phyloP scores from a whole-genome alignment of 257 asterid species.

The Craterostigma plantagineum region DNA sequence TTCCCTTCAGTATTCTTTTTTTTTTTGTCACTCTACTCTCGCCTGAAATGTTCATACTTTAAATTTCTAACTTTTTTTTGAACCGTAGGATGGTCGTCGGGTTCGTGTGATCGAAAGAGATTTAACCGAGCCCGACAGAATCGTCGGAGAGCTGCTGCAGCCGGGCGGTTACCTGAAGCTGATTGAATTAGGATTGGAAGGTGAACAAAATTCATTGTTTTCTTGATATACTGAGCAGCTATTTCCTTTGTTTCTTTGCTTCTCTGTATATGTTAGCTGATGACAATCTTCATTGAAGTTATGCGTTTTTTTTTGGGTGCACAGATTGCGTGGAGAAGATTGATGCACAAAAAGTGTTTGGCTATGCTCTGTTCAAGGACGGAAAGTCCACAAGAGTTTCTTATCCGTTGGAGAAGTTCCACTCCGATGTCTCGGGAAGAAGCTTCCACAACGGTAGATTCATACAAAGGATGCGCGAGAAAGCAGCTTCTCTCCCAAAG shows the following conservation, averaged over 20 bases:
- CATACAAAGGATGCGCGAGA: constrained; percentile 74
- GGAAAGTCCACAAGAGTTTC: constrained; percentile 67
- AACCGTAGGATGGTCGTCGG: constrained; percentile 54
- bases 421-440: constrained; percentile 74
- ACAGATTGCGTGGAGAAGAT: constrained; percentile 75
- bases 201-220: constrained; percentile 15
- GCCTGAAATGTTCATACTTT: too few relatives aligned
- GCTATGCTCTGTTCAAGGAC: constrained; percentile 85
- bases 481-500: constrained; percentile 82
- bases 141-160: constrained; percentile 88
- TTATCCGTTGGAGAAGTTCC: constrained; percentile 73
- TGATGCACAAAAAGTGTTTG: constrained; percentile 83
- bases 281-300: too few relatives aligned
- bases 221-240: too few relatives aligned
- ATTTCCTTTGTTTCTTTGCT: too few relatives aligned
- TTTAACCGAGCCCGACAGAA: constrained; percentile 73
- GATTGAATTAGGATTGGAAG: constrained; percentile 69
- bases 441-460: constrained; percentile 93
- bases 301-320: neutral
- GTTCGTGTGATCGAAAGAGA: constrained; percentile 79
- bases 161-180: constrained; percentile 91
- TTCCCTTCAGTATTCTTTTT: neutral
- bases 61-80: too few relatives aligned
- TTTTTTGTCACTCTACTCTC: too few relatives aligned
- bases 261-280: too few relatives aligned